Conservation (phyloP, 2,329 filamentous ascomycete species). For the Phialophora verrucosa region DNA sequence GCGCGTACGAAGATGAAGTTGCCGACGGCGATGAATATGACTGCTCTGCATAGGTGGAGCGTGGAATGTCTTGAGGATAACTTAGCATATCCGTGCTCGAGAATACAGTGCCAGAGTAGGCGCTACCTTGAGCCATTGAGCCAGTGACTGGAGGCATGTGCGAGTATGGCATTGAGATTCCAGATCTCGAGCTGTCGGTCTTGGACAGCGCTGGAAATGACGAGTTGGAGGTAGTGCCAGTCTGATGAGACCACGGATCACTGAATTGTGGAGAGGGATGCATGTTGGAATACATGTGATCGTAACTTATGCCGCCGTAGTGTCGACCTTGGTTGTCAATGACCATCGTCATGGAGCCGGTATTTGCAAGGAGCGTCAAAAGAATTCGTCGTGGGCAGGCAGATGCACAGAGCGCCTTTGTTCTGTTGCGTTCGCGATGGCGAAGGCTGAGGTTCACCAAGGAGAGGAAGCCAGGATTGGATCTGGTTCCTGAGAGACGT, state of each 20-base stretch:
- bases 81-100: conserved; percentile 70
- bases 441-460: conserved; percentile 6
- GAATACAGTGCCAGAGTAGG: conserved; percentile 67
- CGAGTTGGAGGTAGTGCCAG: conserved; percentile 57
- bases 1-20: conserved; percentile 69
- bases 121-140: conserved; percentile 72
- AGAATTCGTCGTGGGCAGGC: not conserved
- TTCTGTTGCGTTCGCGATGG: conserved; percentile 1
- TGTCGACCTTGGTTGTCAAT: conserved; percentile 86
- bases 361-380: conserved; percentile 13
- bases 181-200: conserved; percentile 62
- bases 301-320: conserved; percentile 78
- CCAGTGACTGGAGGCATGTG: conserved; percentile 75
- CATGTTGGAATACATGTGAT: conserved; percentile 72
- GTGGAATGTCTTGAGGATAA: conserved; percentile 76
- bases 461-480: conserved; percentile 12
- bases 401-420: not conserved
- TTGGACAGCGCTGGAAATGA: conserved; percentile 65
- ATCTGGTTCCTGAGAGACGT: conserved; percentile 26
- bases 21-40: conserved; percentile 73
- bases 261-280: conserved; percentile 74
- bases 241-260: conserved; percentile 79
- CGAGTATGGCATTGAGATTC: conserved; percentile 72
- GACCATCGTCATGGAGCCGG: conserved; percentile 81
- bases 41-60: conserved; percentile 73